Evolutionary conservation across 148 eudicot species (phyloP), one percentile per base, ranked within the genome.

Genomic region (Heliosperma pusillum): DNA sequence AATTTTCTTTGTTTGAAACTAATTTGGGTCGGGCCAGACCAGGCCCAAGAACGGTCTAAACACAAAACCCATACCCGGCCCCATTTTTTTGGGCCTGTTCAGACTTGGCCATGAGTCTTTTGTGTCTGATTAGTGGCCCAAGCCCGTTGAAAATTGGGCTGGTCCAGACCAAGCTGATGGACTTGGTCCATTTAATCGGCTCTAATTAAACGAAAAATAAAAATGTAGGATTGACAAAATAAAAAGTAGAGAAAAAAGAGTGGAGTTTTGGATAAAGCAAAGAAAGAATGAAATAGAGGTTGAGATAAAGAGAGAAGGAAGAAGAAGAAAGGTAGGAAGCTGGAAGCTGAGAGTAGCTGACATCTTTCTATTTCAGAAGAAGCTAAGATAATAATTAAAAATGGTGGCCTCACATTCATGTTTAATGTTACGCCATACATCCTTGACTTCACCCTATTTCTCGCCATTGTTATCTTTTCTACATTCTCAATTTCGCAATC

Each of bases 401-500:
- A 33, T 36, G 7, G 7, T 55, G 5, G 40, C 61, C 24, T 75
- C 78, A 53, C 58, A 73, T 8, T 66, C 72, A 19, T 33, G 69
- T 63, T 66, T 56, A 30, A 53, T 26, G 7, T 4, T 65, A 12
- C 69, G 64, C 22, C 27, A 71, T 60, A 20, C 74, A 11, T 52
- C 78, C 0, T n/a, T 70, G 4, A 76, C 33, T 24, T 40, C 81
- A 22, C 74, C 68, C 13, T 22, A 75, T 72, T 73, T 65, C 10
- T 15, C 80, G 52, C 21, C 55, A 36, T 36, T 16, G n/a, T 33
- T 19, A 20, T 58, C 25, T 72, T 73, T 7, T 56, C 25, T 40
- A n/a, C 57, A 70, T 65, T 61, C 66, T 30, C 30, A 52, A 10
- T 29, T 53, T 16, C 80, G 45, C 5, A 57, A n/a, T 19, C 80